Conservation (phyloP, 1,284 basidiomycete genomes). For the Athelia psychrophila region DNA sequence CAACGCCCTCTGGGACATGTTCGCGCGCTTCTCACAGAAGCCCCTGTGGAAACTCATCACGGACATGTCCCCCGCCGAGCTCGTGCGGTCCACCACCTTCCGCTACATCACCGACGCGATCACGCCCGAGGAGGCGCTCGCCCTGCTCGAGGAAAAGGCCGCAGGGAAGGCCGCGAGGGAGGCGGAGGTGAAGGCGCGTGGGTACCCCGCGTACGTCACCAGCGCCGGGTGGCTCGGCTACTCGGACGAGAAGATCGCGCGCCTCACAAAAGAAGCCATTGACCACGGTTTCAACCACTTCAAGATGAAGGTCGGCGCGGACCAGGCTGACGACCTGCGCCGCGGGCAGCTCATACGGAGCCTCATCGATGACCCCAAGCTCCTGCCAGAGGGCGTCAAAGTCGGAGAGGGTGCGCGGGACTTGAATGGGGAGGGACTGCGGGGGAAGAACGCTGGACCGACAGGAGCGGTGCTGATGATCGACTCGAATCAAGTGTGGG, state of each 20-base stretch:
- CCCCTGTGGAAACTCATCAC: slow-evolving; percentile 85
- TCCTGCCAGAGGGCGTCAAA: slow-evolving; percentile 50
- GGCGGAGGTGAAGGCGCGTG: slow-evolving; percentile 62
- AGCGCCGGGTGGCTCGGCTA: slow-evolving; percentile 95
- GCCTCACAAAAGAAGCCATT: slow-evolving; percentile 85
- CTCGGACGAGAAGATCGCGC: slow-evolving; percentile 87
- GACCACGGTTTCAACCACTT: slow-evolving; percentile 91
- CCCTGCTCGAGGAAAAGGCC: slow-evolving; percentile 77
- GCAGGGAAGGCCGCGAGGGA: slow-evolving; percentile 79
- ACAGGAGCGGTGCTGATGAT: slow-evolving; percentile 95
- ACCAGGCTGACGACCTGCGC: slow-evolving; percentile 80
- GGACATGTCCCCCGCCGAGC: slow-evolving; percentile 84
- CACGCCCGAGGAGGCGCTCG: slow-evolving; percentile 86
- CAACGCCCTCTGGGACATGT: slow-evolving; percentile 85
- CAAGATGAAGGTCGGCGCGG: slow-evolving; percentile 95
- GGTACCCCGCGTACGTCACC: slow-evolving; percentile 95
- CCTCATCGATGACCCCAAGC: slow-evolving; percentile 89
- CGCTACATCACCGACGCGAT: slow-evolving; percentile 94
- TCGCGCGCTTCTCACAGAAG: slow-evolving; percentile 71
- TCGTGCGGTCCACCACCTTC: slow-evolving; percentile 83
- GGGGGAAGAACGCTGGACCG: slow-evolving; percentile 91
- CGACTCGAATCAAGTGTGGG: slow-evolving; percentile 97
- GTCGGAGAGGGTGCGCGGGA: slow-evolving; percentile 43
- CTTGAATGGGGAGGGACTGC: slow-evolving; percentile 60
- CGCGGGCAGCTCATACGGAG: slow-evolving; percentile 87